These are phyloP conservation scores for Alternaria infectoria DNA, from an alignment of 2,329 filamentous ascomycete species.

Conservation along the genomic window DNA sequence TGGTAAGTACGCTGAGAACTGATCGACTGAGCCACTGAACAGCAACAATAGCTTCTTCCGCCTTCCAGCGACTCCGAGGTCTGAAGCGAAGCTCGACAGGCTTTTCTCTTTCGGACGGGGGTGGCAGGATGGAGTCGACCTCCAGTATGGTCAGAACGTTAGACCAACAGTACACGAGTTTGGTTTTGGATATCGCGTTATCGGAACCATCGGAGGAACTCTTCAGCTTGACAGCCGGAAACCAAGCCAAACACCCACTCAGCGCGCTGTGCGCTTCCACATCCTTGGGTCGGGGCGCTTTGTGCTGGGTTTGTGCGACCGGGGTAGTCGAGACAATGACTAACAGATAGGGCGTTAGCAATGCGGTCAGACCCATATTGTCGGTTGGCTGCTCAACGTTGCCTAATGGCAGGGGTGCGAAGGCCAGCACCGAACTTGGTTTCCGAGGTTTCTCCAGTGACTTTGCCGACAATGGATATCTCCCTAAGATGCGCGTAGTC, in stretches of 20 bases:
- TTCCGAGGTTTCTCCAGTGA: conserved; percentile 73
- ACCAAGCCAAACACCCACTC: conserved; percentile 95
- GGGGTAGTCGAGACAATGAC: conserved; percentile 98
- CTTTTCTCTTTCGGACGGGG: conserved; percentile 73
- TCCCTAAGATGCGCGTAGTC: conserved; percentile 86
- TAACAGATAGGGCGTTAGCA: conserved; percentile 92
- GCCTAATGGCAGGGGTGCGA: conserved; percentile 88
- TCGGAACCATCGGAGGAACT: conserved; percentile 70
- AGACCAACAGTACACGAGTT: conserved; percentile 97
- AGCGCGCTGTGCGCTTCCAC: conserved; percentile 87
- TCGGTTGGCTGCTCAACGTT: conserved; percentile 92
- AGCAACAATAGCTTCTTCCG: conserved; percentile 92
- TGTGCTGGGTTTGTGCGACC: conserved; percentile 94
- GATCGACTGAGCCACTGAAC: conserved; percentile 97
- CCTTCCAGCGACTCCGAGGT: conserved; percentile 86
- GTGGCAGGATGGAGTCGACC: conserved; percentile 69
- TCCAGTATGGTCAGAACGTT: conserved; percentile 95
- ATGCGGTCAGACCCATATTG: conserved; percentile 85
- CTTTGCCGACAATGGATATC: conserved; percentile 78
- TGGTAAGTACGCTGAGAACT: conserved; percentile 87
- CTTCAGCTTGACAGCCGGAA: conserved; percentile 93
- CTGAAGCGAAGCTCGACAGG: conserved; percentile 80
- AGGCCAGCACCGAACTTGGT: conserved; percentile 92
- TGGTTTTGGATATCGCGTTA: conserved; percentile 76
- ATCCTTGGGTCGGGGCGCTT: conserved; percentile 88